Percentiles rank a stretch among this genome's conserved stretches.
phyloP scores from a whole-genome alignment of 1,139 yeast species.

The Hyphopichia pseudoburtonii region DNA sequence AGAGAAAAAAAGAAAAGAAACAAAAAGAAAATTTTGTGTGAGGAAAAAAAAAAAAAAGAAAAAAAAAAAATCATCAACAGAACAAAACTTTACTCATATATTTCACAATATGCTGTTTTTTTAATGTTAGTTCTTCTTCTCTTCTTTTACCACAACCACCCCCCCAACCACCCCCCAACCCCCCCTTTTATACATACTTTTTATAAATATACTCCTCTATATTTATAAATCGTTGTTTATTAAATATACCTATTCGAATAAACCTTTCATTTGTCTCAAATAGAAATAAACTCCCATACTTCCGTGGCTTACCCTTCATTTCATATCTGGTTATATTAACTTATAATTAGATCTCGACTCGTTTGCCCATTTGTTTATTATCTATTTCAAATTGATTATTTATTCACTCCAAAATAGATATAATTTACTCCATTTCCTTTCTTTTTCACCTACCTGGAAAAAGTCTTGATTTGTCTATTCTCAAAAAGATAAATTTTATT shows the following conservation, averaged over 20 bases:
- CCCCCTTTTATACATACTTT: neutral
- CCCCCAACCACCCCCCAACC: neutral
- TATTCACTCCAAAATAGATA: no score
- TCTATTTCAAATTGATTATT: no score
- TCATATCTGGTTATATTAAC: conserved; percentile 9
- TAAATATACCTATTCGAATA: neutral
- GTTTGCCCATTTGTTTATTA: neutral
- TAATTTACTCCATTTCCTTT: no score
- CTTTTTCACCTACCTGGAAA: no score
- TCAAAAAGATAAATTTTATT: no score
- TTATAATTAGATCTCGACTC: conserved; percentile 9
- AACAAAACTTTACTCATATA: neutral
- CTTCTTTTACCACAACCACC: neutral
- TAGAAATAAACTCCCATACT: no score
- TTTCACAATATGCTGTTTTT: neutral
- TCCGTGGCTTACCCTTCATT: no score
- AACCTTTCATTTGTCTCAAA: no score
- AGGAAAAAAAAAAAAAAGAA: neutral
- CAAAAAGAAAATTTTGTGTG: neutral
- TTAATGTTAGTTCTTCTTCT: neutral
- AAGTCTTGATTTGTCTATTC: no score
- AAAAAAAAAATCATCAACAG: neutral
- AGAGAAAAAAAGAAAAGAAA: neutral
- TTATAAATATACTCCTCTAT: no score
- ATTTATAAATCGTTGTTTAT: neutral